phyloP scores from a whole-genome alignment of 129 eudicot species.

The Escallonia rubra region DNA sequence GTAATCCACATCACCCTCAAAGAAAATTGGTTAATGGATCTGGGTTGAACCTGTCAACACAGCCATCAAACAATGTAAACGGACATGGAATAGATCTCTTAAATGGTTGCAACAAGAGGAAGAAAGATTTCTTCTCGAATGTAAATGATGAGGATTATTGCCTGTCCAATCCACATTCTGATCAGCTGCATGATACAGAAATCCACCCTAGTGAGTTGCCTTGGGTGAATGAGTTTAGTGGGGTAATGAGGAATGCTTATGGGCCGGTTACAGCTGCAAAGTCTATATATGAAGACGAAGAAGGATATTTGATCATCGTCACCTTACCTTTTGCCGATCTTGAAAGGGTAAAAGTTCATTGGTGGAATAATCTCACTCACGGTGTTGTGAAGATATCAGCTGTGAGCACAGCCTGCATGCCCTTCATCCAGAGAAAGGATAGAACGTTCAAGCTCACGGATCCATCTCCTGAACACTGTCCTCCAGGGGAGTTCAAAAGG shows the following conservation, averaged over 20 bases:
- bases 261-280: slow-evolving; percentile 79
- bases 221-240: slow-evolving; percentile 60
- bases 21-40: slow-evolving; percentile 50
- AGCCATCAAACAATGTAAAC: slow-evolving; percentile 32
- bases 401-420: slow-evolving; percentile 59
- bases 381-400: slow-evolving; percentile 71
- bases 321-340: slow-evolving; percentile 74
- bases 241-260: slow-evolving; percentile 48
- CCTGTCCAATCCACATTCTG: slow-evolving; percentile 24
- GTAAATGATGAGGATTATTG: slow-evolving; percentile 54
- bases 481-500: slow-evolving; percentile 71
- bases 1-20: slow-evolving; percentile 24
- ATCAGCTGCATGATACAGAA: slow-evolving; percentile 24
- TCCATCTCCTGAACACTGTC: slow-evolving; percentile 66
- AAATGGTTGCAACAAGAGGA: slow-evolving; percentile 38
- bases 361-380: slow-evolving; percentile 69
- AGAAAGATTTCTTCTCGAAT: slow-evolving; percentile 40
- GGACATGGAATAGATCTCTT: slow-evolving; percentile 54
- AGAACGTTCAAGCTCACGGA: slow-evolving; percentile 60
- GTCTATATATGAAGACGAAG: slow-evolving; percentile 74
- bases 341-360: slow-evolving; percentile 63
- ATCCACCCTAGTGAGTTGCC: slow-evolving; percentile 40
- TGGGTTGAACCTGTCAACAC: slow-evolving; percentile 47
- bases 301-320: slow-evolving; percentile 68
- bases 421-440: slow-evolving; percentile 44